Evolutionary conservation across 768 basidiomycete species (phyloP).

Genomic region (Sarcodon sp.): DNA sequence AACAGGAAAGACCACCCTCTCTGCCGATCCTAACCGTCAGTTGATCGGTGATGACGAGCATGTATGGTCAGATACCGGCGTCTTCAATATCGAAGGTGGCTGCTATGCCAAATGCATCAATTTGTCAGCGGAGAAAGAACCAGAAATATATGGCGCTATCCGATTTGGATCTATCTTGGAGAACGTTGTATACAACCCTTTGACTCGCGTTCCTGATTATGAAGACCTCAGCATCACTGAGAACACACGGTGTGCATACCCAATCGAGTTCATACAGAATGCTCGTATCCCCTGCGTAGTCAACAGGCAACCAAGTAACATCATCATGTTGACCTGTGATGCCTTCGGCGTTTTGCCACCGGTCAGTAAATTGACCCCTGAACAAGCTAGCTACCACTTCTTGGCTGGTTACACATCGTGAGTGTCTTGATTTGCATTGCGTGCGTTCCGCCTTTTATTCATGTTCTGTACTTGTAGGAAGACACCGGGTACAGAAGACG

Average conservation of each 20-base stretch:
- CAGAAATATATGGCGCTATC: conserved; percentile 94
- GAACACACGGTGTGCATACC: conserved; percentile 99
- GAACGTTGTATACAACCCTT: conserved; percentile 94
- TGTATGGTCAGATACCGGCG: conserved; percentile 97
- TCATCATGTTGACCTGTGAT: conserved; percentile 96
- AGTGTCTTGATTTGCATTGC: conserved; percentile 14
- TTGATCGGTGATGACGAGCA: conserved; percentile 99
- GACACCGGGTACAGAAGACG: conserved; percentile 98
- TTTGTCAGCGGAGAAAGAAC: conserved; percentile 93
- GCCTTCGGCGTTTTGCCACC: conserved; percentile 98
- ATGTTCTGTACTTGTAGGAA: conserved; percentile 35
- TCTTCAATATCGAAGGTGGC: conserved; percentile 99
- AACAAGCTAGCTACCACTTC: conserved; percentile 97
- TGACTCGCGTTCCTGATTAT: conserved; percentile 78
- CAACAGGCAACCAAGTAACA: conserved; percentile 81
- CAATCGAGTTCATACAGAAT: conserved; percentile 94
- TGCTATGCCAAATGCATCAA: conserved; percentile 99
- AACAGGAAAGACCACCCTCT: conserved; percentile 97
- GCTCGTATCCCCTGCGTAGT: conserved; percentile 89
- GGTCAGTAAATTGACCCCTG: conserved; percentile 81
- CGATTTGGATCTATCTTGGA: conserved; percentile 94
- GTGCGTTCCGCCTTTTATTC: conserved; percentile 5
- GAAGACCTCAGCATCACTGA: conserved; percentile 96
- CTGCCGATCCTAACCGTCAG: conserved; percentile 86
- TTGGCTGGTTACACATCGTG: conserved; percentile 92